Conservation (phyloP, 352 stramenopile genomes). For the Aphanomyces euteiches region DNA sequence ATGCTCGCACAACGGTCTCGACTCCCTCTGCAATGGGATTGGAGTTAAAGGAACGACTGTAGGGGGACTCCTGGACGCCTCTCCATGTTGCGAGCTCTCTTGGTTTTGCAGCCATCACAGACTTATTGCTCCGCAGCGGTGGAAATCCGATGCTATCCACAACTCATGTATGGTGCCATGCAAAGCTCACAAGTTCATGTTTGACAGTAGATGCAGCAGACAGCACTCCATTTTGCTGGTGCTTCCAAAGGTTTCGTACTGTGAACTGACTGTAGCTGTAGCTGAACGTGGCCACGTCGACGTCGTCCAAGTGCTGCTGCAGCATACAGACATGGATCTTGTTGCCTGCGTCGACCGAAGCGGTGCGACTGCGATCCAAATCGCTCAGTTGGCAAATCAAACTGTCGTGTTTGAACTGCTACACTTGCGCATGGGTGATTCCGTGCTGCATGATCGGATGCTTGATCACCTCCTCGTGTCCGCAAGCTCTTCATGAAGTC, state of each 20-base stretch:
- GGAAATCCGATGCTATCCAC: not conserved
- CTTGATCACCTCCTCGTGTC: conserved; percentile 5
- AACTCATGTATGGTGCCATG: not conserved
- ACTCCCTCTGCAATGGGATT: too few relatives aligned
- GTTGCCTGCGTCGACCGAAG: conserved; percentile 6
- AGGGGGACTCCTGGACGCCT: conserved; percentile 16
- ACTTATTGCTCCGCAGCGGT: conserved; percentile 9
- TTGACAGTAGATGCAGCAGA: conserved; percentile 24
- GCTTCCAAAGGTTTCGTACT: not conserved
- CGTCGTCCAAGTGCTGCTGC: conserved; percentile 22
- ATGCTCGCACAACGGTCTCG: not conserved
- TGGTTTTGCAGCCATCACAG: not conserved
- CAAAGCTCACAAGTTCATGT: not conserved
- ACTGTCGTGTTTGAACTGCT: conserved; percentile 16
- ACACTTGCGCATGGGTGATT: not conserved
- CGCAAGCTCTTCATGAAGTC: not conserved
- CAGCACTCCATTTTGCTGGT: conserved; percentile 23
- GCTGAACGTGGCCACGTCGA: conserved; percentile 21
- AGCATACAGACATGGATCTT: not conserved
- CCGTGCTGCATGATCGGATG: conserved; percentile 18
- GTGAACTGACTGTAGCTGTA: not conserved
- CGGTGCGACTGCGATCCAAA: conserved; percentile 17
- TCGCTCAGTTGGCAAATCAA: conserved; percentile 23
- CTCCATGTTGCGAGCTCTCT: conserved; percentile 13
- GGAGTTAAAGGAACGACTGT: not conserved